Percentiles rank a stretch among this genome's conserved stretches.
Conservation (phyloP, 129 eudicot genomes). For the Flaveria ramosissima region DNA sequence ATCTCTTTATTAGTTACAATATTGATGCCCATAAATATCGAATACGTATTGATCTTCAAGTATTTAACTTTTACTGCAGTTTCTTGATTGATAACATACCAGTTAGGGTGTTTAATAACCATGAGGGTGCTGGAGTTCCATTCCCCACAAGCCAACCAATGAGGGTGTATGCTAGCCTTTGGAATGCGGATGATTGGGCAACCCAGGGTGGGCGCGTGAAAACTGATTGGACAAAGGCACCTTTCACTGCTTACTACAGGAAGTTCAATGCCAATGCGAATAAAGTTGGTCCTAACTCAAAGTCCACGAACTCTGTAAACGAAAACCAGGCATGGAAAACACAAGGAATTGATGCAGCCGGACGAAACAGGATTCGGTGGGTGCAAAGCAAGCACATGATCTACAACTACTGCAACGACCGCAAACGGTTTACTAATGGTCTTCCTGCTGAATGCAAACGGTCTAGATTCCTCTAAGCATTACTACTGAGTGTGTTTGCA, state of each 20-base stretch:
- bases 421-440: constrained; percentile 29
- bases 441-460: constrained; percentile 35
- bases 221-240: constrained; percentile 16
- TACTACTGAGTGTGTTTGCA: not conserved
- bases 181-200: constrained; percentile 13
- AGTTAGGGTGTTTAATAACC: constrained; percentile 4
- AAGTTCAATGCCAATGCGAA: constrained; percentile 15
- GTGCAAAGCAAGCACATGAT: constrained; percentile 31
- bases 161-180: constrained; percentile 2
- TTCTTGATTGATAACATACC: constrained; percentile 13
- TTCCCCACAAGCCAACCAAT: not conserved
- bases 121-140: not conserved
- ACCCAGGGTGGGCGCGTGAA: constrained; percentile 10
- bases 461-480: constrained; percentile 15
- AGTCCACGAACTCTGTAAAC: not conserved
- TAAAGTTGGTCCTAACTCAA: constrained; percentile 19
- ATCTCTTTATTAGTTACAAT: not conserved
- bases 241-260: constrained; percentile 22
- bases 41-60: not conserved
- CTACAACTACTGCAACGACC: constrained; percentile 37
- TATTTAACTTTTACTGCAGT: not conserved
- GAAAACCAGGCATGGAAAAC: constrained; percentile 22
- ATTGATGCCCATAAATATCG: too few species aligned
- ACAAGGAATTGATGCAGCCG: constrained; percentile 27
- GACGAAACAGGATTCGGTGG: constrained; percentile 31